phyloP scores from a whole-genome alignment of 306 rosid species.

The Corylus avellana region DNA sequence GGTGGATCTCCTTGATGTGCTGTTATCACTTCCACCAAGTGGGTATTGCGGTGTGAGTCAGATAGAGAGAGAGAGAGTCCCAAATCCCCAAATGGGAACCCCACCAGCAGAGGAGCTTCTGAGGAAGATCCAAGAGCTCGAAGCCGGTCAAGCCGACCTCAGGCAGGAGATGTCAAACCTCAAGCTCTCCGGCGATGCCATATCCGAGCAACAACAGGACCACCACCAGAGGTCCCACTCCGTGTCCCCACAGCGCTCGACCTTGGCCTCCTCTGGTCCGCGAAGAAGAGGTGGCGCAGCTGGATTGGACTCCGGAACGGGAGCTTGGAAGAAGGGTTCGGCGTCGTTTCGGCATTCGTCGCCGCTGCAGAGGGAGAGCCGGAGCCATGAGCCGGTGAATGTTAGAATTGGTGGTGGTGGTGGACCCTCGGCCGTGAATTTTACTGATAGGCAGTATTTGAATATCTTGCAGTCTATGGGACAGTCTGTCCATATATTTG shows the following conservation, averaged over 20 bases:
- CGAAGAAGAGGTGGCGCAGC: slow-evolving; percentile 35
- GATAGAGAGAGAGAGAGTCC: neutral
- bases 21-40: neutral
- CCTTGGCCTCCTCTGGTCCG: slow-evolving; percentile 38
- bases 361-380: slow-evolving; percentile 88
- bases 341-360: slow-evolving; percentile 77
- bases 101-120: slow-evolving; percentile 73
- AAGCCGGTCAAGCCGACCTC: slow-evolving; percentile 84
- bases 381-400: slow-evolving; percentile 46
- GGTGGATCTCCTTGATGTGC: neutral
- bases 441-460: slow-evolving; percentile 67
- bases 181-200: slow-evolving; percentile 38
- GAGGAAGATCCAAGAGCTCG: slow-evolving; percentile 84
- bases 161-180: slow-evolving; percentile 84
- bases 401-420: slow-evolving; percentile 13
- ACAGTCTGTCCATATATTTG: slow-evolving; percentile 86
- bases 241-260: slow-evolving; percentile 85
- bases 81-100: slow-evolving; percentile 47
- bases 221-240: slow-evolving; percentile 90
- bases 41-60: neutral
- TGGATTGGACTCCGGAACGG: slow-evolving; percentile 29
- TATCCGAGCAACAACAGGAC: slow-evolving; percentile 20
- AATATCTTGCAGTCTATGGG: slow-evolving; percentile 97
- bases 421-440: slow-evolving; percentile 71
- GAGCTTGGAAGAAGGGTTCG: slow-evolving; percentile 57